Conservation (phyloP, 345 rosid species). For the thale cress (Arabidopsis thaliana) region DNA sequence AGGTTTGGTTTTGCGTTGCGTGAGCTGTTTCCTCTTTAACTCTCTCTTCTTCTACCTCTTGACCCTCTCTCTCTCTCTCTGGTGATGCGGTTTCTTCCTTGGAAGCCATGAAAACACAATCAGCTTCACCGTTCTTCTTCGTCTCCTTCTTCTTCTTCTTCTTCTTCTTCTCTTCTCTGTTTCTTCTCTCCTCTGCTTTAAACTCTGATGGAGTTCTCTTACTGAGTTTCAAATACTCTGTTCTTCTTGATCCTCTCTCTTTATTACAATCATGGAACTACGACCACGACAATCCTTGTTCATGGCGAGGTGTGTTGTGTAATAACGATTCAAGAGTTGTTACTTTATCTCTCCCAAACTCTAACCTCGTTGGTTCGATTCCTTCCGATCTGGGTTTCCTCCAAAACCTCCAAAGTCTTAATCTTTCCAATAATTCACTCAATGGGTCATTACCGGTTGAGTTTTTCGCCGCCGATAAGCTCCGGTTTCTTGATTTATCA, state of each 20-base stretch:
- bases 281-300: constrained; percentile 72
- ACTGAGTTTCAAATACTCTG: constrained; percentile 73
- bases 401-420: constrained; percentile 61
- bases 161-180: constrained; percentile 47
- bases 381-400: constrained; percentile 75
- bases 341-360: constrained; percentile 63
- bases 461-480: constrained; percentile 59
- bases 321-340: constrained; percentile 55
- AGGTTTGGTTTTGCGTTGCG: constrained; percentile 36
- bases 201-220: constrained; percentile 79
- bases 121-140: constrained; percentile 39
- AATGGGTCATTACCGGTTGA: constrained; percentile 73
- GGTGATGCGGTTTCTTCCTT: constrained; percentile 51
- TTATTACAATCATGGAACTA: constrained; percentile 66
- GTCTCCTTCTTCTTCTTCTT: constrained; percentile 45
- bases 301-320: constrained; percentile 84
- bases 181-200: constrained; percentile 33
- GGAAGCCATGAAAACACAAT: constrained; percentile 49
- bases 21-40: constrained; percentile 47
- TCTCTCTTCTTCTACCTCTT: constrained; percentile 45
- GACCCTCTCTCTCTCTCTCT: constrained; percentile 26
- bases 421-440: constrained; percentile 83
- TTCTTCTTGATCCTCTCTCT: constrained; percentile 70
- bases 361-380: constrained; percentile 72
- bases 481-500: constrained; percentile 74